These are phyloP conservation scores for Blastobotrys muscicola DNA, from an alignment of 805 yeast species.

Conservation along the genomic window DNA sequence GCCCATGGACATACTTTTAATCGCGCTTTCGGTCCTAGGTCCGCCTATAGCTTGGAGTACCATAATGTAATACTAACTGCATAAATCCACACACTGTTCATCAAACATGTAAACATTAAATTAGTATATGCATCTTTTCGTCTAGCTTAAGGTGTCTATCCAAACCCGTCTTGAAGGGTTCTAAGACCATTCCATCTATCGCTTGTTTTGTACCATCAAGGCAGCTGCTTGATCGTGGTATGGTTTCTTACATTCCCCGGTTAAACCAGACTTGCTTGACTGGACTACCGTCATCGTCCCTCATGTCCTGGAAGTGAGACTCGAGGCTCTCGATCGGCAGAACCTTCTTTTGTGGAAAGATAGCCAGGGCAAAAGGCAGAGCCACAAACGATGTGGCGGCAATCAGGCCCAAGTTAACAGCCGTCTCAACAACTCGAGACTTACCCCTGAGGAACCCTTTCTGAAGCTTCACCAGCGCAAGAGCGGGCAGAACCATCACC, in stretches of 20 bases:
- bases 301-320: conserved; percentile 47
- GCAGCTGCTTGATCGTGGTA: no score
- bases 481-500: conserved; percentile 92
- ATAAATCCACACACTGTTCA: no score
- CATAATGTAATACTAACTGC: no score
- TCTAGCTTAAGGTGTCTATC: no score
- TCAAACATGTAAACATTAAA: no score
- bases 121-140: no score
- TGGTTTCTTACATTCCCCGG: conserved; percentile 89
- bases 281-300: conserved; percentile 49
- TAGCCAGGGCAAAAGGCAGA: conserved; percentile 89
- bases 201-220: no score
- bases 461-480: conserved; percentile 71
- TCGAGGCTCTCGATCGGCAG: conserved; percentile 57
- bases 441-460: conserved; percentile 57
- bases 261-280: conserved; percentile 69
- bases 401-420: conserved; percentile 77
- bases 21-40: no score
- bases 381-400: conserved; percentile 78
- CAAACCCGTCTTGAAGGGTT: no score
- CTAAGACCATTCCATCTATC: no score
- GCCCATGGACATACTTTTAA: no score
- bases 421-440: conserved; percentile 52
- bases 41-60: no score
- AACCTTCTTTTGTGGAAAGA: conserved; percentile 82